phyloP scores from a whole-genome alignment of 2,329 filamentous ascomycete species.

The Macroventuria anomochaeta region DNA sequence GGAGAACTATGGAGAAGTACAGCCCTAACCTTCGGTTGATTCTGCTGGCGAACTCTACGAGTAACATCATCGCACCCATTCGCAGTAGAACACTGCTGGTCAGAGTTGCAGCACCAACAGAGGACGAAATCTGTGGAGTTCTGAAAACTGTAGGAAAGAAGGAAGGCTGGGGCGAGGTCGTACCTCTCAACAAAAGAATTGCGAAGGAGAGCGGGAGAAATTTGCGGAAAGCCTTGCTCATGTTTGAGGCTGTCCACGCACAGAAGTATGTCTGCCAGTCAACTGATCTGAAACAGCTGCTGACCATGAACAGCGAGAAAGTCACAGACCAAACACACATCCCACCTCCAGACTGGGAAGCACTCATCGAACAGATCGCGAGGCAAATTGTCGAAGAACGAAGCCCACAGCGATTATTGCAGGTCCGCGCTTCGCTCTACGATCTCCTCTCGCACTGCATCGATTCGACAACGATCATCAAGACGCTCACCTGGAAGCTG shows the following conservation, averaged over 20 bases:
- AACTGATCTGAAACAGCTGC: conserved; percentile 12
- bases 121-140: conserved; percentile 82
- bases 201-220: conserved; percentile 91
- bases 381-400: conserved; percentile 92
- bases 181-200: conserved; percentile 80
- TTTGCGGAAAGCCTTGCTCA: conserved; percentile 84
- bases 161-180: conserved; percentile 81
- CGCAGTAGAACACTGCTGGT: conserved; percentile 89
- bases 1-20: conserved; percentile 99
- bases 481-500: conserved; percentile 93
- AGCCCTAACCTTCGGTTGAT: conserved; percentile 93
- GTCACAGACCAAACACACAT: conserved; percentile 87
- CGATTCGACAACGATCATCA: conserved; percentile 89
- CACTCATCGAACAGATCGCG: conserved; percentile 86
- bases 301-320: conserved; percentile 71
- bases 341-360: conserved; percentile 96
- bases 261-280: conserved; percentile 74
- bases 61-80: conserved; percentile 99
- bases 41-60: conserved; percentile 91
- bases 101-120: conserved; percentile 85
- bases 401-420: conserved; percentile 84
- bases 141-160: conserved; percentile 73
- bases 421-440: conserved; percentile 93
- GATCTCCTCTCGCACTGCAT: conserved; percentile 97
- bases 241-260: conserved; percentile 97